Base-by-base conservation (phyloP, 768 basidiomycete species). In the Lactifluus echinatus region DNA sequence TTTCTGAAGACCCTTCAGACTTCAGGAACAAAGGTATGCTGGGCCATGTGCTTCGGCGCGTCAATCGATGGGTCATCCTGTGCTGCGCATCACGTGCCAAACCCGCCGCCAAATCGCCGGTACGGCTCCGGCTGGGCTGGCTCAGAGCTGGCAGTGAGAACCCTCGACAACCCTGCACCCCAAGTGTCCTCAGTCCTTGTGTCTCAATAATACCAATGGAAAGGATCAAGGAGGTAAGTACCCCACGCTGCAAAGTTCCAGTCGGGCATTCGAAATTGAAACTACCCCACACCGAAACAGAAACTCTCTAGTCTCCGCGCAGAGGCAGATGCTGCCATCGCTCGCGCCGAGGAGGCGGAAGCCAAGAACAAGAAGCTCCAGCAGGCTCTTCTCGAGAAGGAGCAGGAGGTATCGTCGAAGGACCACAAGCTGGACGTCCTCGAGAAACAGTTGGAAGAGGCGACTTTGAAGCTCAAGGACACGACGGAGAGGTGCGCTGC, bases 351-450 rank as follows among this genome's bases (percentile, higher is more conserved):
- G 21, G 15, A 12, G 12, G 52, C 53, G 15, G 58, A 55, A 8
- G 19, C 34, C 10, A 50, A 50, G 28, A 50, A 39, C 24, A 59
- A 59, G 53, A 3, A 14, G 42, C 58, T 59, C 28, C 45, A 59
- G 36, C 53, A 59, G n/a, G 28, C 58, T 2, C 53, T 59, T 4
- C 58, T 59, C 12, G 53, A 59, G 42, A 49, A n/a, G 36, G 58
- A 59, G 0, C 52, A 59, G 31, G 58, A 59, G 4, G 50, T 59
- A n/a, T 50, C 44, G 53, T 59, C 58, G 11, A 59, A 59, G 23
- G 48, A 59, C 31, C 58, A 59, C 53, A 49, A 42, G 36, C 19
- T 59, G 42, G 58, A 50, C 19, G 28, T n/a, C 14, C 58, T 59
- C 29, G 58, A 59, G 26, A 11, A 6, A 4, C 0, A 15, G 11